Percentiles rank a stretch among this genome's conserved stretches.
Evolutionary conservation across 768 basidiomycete genomes (phyloP).

Genomic region (Boletellus sp.): DNA sequence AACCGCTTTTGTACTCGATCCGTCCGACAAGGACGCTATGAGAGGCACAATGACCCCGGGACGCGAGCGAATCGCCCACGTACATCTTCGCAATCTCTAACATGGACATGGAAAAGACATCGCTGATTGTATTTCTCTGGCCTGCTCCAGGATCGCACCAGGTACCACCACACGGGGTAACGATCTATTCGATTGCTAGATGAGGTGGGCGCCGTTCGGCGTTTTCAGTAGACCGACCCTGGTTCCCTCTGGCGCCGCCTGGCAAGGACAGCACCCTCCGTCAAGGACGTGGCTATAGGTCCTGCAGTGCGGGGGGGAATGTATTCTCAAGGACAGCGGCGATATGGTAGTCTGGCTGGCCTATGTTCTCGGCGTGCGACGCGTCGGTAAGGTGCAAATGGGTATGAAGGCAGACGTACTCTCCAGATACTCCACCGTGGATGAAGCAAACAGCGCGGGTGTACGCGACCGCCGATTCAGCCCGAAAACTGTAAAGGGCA

Average conservation of each 20-base stretch:
- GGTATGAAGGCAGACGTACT: too few relatives aligned
- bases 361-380: background rate
- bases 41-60: constrained; percentile 14
- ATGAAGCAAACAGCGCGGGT: constrained; percentile 20
- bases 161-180: constrained; percentile 58
- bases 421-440: constrained; percentile 22
- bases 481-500: background rate
- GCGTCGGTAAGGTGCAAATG: constrained; percentile 10
- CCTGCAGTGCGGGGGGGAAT: constrained; percentile 23
- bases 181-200: constrained; percentile 49
- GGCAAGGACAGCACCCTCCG: constrained; percentile 19
- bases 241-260: constrained; percentile 26
- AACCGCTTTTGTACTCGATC: constrained; percentile 10
- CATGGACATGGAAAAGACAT: background rate
- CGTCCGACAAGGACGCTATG: constrained; percentile 7
- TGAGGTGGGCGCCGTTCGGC: too few relatives aligned
- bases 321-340: constrained; percentile 20
- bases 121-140: background rate
- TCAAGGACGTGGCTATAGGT: constrained; percentile 25
- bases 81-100: constrained; percentile 1
- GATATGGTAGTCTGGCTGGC: constrained; percentile 22
- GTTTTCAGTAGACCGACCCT: constrained; percentile 21
- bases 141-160: background rate
- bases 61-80: constrained; percentile 14
- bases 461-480: background rate